Evolutionary conservation across 108 stramenopile genomes (phyloP).

Genomic region (Pseudonitzschia multiseries): DNA sequence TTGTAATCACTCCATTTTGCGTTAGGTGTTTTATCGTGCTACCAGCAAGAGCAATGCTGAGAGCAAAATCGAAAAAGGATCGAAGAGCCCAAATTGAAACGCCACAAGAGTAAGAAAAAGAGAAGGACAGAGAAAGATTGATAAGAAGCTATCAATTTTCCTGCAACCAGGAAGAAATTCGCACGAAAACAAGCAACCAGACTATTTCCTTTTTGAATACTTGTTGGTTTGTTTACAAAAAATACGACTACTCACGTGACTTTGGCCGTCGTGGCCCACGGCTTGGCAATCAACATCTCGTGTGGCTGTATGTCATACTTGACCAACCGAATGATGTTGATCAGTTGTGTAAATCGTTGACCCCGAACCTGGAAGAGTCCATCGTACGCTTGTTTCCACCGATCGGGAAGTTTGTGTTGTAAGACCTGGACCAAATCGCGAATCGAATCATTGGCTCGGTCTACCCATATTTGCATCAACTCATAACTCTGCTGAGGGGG

Average conservation of each 20-base stretch:
- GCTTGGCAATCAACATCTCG: constrained; percentile 51
- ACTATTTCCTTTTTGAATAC: no score
- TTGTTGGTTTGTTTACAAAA: no score
- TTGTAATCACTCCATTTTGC: constrained; percentile 21
- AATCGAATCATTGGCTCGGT: constrained; percentile 38
- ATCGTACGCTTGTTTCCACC: constrained; percentile 53
- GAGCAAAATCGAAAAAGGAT: not conserved
- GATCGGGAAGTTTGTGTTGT: constrained; percentile 29
- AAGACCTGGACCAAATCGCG: constrained; percentile 45
- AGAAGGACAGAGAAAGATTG: not conserved
- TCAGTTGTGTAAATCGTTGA: constrained; percentile 36
- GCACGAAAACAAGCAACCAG: no score
- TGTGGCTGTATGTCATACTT: constrained; percentile 50
- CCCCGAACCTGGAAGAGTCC: constrained; percentile 50
- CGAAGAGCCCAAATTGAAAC: not conserved
- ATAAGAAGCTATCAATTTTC: constrained; percentile 1
- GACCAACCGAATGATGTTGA: constrained; percentile 37
- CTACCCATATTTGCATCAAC: constrained; percentile 52
- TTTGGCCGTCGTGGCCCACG: constrained; percentile 44
- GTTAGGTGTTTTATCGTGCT: constrained; percentile 30
- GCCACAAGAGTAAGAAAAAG: not conserved
- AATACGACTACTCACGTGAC: constrained; percentile 33
- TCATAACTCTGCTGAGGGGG: constrained; percentile 38
- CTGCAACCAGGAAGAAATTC: constrained; percentile 3
- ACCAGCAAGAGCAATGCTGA: constrained; percentile 23